These are phyloP conservation scores for Pholiota microspora DNA, from an alignment of 768 basidiomycete species.

Conservation along the genomic window DNA sequence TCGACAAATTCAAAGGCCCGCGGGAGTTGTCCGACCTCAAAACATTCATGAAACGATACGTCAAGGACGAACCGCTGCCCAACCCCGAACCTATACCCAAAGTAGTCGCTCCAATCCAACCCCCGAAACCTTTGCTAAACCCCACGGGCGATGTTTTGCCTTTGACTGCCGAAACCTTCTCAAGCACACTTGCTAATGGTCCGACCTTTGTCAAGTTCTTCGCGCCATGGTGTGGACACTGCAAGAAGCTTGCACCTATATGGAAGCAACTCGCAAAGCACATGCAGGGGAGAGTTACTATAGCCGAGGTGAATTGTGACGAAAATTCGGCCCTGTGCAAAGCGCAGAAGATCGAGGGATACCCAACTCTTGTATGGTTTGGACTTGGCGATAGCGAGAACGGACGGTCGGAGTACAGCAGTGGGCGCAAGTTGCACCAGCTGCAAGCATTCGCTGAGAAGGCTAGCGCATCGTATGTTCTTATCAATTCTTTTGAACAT, in stretches of 20 bases:
- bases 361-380: constrained; percentile 80
- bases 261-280: constrained; percentile 74
- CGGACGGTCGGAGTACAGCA: constrained; percentile 69
- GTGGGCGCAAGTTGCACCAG: constrained; percentile 67
- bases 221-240: constrained; percentile 97
- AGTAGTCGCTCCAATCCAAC: constrained; percentile 8
- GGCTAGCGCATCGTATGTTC: constrained; percentile 66
- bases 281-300: constrained; percentile 68
- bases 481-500: neutral
- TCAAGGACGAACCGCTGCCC: constrained; percentile 13
- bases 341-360: constrained; percentile 67
- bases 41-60: constrained; percentile 50
- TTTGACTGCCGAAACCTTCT: constrained; percentile 36
- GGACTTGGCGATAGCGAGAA: constrained; percentile 50
- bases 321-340: constrained; percentile 65
- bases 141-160: constrained; percentile 35
- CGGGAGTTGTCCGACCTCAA: constrained; percentile 55
- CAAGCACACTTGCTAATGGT: constrained; percentile 34
- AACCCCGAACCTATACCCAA: constrained; percentile 15
- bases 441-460: constrained; percentile 75
- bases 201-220: constrained; percentile 68
- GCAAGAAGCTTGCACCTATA: constrained; percentile 86
- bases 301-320: constrained; percentile 92
- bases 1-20: constrained; percentile 53
- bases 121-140: constrained; percentile 28